Evolutionary conservation across 2,329 filamentous ascomycete species (phyloP).

Genomic region (Amauroascus verrucosus): DNA sequence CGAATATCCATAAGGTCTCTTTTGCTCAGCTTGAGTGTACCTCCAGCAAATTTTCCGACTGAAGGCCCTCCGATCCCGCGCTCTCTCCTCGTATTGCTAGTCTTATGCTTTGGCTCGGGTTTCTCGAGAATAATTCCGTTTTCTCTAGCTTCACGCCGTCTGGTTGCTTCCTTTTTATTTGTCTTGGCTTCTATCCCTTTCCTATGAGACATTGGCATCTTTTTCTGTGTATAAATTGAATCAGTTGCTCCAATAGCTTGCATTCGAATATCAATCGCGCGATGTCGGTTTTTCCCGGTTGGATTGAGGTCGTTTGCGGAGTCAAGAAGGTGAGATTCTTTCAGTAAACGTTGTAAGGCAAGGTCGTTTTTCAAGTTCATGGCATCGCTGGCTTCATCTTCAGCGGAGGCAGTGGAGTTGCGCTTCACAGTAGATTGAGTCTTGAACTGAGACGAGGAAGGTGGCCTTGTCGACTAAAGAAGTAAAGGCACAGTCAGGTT

Average conservation of each 20-base stretch:
- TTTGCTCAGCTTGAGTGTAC: constrained; percentile 67
- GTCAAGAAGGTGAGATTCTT: constrained; percentile 85
- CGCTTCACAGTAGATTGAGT: constrained; percentile 34
- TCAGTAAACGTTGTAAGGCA: constrained; percentile 77
- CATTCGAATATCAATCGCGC: constrained; percentile 73
- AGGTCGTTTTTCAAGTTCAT: constrained; percentile 80
- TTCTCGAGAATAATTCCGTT: constrained; percentile 81
- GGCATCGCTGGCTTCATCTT: constrained; percentile 52
- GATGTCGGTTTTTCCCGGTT: constrained; percentile 63
- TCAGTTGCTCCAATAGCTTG: constrained; percentile 68
- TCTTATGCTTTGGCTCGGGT: constrained; percentile 26
- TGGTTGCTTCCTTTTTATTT: constrained; percentile 54
- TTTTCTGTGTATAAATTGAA: constrained; percentile 65
- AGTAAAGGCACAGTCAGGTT: neutral
- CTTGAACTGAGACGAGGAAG: constrained; percentile 26
- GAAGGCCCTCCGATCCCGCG: constrained; percentile 62
- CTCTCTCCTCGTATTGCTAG: constrained; percentile 40
- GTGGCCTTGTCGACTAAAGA: constrained; percentile 38
- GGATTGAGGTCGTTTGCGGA: constrained; percentile 75
- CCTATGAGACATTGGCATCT: constrained; percentile 79
- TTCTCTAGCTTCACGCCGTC: constrained; percentile 71
- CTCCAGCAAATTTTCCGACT: constrained; percentile 69
- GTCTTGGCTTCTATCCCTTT: constrained; percentile 71
- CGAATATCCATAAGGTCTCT: constrained; percentile 65
- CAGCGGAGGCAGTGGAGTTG: constrained; percentile 41